Evolutionary conservation across 2,329 filamentous ascomycete species (phyloP).

Genomic region (Diaporthe vaccinii): DNA sequence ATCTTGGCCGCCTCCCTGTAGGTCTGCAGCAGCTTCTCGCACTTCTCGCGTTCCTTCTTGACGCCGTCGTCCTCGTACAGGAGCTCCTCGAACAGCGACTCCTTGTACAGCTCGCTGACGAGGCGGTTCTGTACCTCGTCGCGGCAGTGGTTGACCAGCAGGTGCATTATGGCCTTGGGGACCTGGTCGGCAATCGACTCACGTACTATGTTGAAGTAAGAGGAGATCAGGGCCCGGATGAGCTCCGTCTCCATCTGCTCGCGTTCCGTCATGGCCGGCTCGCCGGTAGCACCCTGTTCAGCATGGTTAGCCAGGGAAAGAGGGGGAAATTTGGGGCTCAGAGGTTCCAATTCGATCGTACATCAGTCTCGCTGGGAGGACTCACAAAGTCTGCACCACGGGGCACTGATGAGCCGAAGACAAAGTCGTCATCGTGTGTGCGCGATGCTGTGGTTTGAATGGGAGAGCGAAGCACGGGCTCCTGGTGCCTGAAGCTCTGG

Average conservation of each 20-base stretch:
- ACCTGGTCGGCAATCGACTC: slow-evolving; percentile 99
- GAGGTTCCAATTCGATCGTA: slow-evolving; percentile 22
- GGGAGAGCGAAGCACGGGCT: slow-evolving; percentile 68
- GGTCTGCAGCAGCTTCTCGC: slow-evolving; percentile 93
- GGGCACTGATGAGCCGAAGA: slow-evolving; percentile 49
- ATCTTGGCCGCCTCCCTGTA: slow-evolving; percentile 99
- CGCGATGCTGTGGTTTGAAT: slow-evolving; percentile 54
- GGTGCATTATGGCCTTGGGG: slow-evolving; percentile 98
- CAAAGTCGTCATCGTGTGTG: slow-evolving; percentile 58
- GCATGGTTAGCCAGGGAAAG: slow-evolving; percentile 43
- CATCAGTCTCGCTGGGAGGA: slow-evolving; percentile 33
- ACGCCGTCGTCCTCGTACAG: slow-evolving; percentile 98
- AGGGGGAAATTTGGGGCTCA: not conserved
- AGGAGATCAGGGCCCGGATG: slow-evolving; percentile 95
- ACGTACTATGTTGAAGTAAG: slow-evolving; percentile 98
- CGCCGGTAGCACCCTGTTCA: slow-evolving; percentile 70
- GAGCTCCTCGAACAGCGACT: slow-evolving; percentile 89
- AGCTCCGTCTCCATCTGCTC: slow-evolving; percentile 98
- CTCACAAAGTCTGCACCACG: slow-evolving; percentile 73
- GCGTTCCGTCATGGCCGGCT: slow-evolving; percentile 92
- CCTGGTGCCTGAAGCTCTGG: slow-evolving; percentile 83
- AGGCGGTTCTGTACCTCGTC: slow-evolving; percentile 97
- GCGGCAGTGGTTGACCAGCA: slow-evolving; percentile 98
- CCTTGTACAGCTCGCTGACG: slow-evolving; percentile 95
- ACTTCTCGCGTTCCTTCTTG: slow-evolving; percentile 98